These are phyloP conservation scores for Annona squamosa DNA, from an alignment of 164 flowering plant species.

Conservation along the genomic window DNA sequence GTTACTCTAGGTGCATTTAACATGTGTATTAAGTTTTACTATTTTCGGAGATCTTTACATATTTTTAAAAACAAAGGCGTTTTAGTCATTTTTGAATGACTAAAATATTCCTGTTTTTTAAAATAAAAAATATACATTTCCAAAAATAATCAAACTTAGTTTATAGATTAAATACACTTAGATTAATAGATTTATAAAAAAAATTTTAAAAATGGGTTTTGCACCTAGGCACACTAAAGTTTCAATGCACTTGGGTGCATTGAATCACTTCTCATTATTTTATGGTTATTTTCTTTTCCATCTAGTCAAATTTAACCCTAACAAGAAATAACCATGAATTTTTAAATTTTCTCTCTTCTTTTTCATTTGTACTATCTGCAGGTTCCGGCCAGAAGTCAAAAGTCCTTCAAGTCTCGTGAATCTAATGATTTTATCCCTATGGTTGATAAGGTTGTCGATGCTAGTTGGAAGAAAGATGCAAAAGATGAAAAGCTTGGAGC, in stretches of 20 bases:
- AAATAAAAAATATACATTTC: no score
- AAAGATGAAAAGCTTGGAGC: constrained; percentile 27
- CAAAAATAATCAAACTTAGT: no score
- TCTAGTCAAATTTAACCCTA: neutral
- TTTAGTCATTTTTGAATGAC: no score
- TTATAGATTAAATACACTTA: no score
- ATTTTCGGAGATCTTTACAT: no score
- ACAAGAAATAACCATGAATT: neutral
- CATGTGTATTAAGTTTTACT: no score
- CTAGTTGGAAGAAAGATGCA: constrained; percentile 55
- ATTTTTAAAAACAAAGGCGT: no score
- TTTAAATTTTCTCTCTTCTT: neutral
- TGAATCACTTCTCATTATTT: neutral
- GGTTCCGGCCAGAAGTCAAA: constrained; percentile 28
- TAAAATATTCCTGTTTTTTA: no score
- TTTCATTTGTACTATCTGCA: neutral
- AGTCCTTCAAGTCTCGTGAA: constrained; percentile 26
- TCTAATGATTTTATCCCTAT: constrained; percentile 85
- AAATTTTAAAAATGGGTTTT: no score
- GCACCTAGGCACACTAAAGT: no score
- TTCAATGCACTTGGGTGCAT: no score
- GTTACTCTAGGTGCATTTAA: neutral
- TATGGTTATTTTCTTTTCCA: neutral
- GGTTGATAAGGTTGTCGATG: constrained; percentile 91
- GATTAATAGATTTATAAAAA: no score